Conservation (phyloP, 495 filamentous ascomycete genomes). For the Cercophora samala region DNA sequence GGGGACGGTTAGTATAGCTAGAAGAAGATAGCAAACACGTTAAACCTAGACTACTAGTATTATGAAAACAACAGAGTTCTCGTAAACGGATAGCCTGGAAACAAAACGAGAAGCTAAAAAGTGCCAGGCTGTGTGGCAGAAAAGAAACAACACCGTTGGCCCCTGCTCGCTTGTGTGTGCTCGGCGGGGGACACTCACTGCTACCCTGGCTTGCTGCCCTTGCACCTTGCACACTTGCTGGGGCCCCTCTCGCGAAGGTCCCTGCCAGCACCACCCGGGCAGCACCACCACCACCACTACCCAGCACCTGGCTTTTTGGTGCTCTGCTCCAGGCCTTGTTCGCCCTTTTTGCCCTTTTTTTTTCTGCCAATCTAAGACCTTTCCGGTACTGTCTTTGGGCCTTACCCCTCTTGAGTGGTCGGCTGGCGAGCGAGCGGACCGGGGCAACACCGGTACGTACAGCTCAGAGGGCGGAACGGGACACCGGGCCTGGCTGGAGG, state of each 20-base stretch:
- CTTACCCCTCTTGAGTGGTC: conserved; percentile 31
- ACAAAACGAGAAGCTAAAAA: conserved; percentile 2
- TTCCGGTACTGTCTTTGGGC: conserved; percentile 30
- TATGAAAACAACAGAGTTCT: conserved; percentile 2
- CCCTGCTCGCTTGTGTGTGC: conserved; percentile 18
- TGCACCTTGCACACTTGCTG: conserved; percentile 9
- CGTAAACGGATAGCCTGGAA: neutral
- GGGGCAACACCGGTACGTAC: conserved; percentile 21
- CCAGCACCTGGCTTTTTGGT: conserved; percentile 7
- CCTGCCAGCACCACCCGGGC: conserved; percentile 10
- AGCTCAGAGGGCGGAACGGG: conserved; percentile 24
- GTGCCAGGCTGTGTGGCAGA: neutral
- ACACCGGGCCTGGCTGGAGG: conserved; percentile 24
- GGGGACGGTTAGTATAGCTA: too few species aligned
- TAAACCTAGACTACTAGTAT: too few species aligned
- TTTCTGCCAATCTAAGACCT: conserved; percentile 29
- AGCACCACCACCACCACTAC: too few species aligned
- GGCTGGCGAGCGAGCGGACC: conserved; percentile 24
- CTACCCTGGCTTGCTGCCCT: conserved; percentile 23
- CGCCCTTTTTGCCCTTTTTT: conserved; percentile 16
- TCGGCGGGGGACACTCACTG: neutral
- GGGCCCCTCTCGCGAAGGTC: neutral
- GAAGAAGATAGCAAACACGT: too few species aligned
- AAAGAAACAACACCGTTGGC: conserved; percentile 13
- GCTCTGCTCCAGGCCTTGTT: conserved; percentile 7